Conservation (phyloP, 495 filamentous ascomycete genomes). For the Penicillium chermesinum region DNA sequence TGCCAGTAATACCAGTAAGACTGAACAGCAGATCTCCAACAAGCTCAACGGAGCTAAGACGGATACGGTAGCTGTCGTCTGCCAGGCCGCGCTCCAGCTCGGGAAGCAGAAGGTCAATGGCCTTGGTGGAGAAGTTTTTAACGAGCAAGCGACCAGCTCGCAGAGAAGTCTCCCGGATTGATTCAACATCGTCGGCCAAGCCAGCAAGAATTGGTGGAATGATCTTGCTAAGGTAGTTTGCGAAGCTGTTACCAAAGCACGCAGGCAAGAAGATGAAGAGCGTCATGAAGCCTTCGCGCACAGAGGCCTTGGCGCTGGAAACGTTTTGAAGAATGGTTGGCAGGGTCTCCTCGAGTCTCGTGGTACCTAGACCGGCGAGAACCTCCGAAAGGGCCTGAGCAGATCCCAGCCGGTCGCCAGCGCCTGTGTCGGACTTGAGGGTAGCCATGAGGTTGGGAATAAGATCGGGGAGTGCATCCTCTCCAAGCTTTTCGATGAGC, state of each 20-base stretch:
- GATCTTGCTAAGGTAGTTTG: slow-evolving; percentile 89
- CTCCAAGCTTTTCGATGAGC: slow-evolving; percentile 92
- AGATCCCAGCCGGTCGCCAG: slow-evolving; percentile 90
- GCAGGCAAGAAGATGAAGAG: slow-evolving; percentile 98
- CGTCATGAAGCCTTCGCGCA: slow-evolving; percentile 98
- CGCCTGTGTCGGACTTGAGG: slow-evolving; percentile 93
- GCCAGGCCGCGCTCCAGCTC: slow-evolving; percentile 93
- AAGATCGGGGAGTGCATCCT: slow-evolving; percentile 93
- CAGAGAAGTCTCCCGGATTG: slow-evolving; percentile 89
- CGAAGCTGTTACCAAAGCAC: slow-evolving; percentile 98
- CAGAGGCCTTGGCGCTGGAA: slow-evolving; percentile 79
- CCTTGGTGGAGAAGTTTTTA: slow-evolving; percentile 94
- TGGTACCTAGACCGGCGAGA: slow-evolving; percentile 87
- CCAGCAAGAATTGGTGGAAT: slow-evolving; percentile 94
- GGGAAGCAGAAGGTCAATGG: slow-evolving; percentile 88
- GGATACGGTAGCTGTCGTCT: slow-evolving; percentile 92
- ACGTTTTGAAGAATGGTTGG: slow-evolving; percentile 97
- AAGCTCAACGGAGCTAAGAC: slow-evolving; percentile 94
- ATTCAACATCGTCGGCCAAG: slow-evolving; percentile 91
- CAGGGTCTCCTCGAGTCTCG: slow-evolving; percentile 88
- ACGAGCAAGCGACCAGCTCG: slow-evolving; percentile 89
- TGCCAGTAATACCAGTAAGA: slow-evolving; percentile 87
- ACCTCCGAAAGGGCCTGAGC: slow-evolving; percentile 97
- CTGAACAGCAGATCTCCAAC: slow-evolving; percentile 98
- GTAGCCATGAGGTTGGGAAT: slow-evolving; percentile 97